phyloP scores from a whole-genome alignment of 2,329 filamentous ascomycete genomes.

The Calonectria hawksworthii region DNA sequence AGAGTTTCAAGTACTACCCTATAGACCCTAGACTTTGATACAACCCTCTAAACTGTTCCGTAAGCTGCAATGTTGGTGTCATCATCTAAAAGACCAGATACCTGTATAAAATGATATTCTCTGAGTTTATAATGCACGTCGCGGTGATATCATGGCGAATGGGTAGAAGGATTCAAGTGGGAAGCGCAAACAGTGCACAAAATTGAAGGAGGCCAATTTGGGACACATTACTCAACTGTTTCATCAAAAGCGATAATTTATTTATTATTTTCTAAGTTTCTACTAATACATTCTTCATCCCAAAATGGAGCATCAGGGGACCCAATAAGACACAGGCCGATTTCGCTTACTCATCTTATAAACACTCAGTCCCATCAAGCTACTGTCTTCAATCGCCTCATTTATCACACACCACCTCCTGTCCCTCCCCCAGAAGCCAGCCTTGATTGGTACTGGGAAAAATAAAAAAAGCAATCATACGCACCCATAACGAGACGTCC shows the following conservation, averaged over 20 bases:
- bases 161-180: background rate
- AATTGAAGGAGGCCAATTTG: no score
- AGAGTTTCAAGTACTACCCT: background rate
- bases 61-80: background rate
- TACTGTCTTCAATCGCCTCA: background rate
- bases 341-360: conserved; percentile 46
- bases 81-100: background rate
- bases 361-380: background rate
- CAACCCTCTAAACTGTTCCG: background rate
- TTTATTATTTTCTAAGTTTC: background rate
- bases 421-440: background rate
- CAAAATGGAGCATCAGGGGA: background rate
- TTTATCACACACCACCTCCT: background rate
- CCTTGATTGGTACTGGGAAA: background rate
- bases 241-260: background rate
- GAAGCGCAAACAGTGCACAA: background rate
- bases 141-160: background rate
- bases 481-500: background rate
- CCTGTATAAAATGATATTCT: background rate
- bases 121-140: background rate
- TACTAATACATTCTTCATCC: background rate
- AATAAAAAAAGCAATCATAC: background rate
- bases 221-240: background rate
- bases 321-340: conserved; percentile 36
- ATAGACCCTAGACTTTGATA: background rate